Conservation (phyloP, 768 basidiomycete species). For the Suillus lakei region DNA sequence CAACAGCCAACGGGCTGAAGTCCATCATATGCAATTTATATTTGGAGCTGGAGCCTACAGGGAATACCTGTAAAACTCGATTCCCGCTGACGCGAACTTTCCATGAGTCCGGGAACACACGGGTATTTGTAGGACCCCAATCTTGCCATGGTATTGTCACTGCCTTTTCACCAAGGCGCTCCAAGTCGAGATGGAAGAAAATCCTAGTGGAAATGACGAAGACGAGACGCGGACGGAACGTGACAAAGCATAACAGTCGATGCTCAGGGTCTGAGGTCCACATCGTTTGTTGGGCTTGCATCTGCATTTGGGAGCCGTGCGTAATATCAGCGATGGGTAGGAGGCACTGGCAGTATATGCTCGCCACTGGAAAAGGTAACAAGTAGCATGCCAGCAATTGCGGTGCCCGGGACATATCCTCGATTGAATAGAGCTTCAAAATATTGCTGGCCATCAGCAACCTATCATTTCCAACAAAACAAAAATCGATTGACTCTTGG, state of each 20-base stretch:
- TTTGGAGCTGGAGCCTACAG: not conserved
- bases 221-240: not conserved
- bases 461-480: constrained; percentile 4
- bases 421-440: not conserved
- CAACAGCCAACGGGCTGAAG: not conserved
- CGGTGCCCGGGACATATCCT: not conserved
- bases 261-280: constrained; percentile 2
- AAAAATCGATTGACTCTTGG: not conserved
- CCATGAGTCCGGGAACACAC: not conserved
- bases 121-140: constrained; percentile 9
- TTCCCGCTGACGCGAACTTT: not conserved
- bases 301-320: not conserved
- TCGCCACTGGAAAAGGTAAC: not conserved
- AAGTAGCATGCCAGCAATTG: constrained; percentile 2
- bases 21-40: not conserved
- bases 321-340: not conserved
- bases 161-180: not conserved
- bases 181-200: not conserved
- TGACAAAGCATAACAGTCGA: not conserved
- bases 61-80: not conserved
- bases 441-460: not conserved
- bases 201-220: not conserved
- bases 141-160: constrained; percentile 5
- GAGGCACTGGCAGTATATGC: not conserved
- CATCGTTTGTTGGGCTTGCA: not conserved